A percentile compares a stretch with the other conserved stretches of the same genome.
Conservation (phyloP, 1,284 basidiomycete species). For the Puccinia novopanici region DNA sequence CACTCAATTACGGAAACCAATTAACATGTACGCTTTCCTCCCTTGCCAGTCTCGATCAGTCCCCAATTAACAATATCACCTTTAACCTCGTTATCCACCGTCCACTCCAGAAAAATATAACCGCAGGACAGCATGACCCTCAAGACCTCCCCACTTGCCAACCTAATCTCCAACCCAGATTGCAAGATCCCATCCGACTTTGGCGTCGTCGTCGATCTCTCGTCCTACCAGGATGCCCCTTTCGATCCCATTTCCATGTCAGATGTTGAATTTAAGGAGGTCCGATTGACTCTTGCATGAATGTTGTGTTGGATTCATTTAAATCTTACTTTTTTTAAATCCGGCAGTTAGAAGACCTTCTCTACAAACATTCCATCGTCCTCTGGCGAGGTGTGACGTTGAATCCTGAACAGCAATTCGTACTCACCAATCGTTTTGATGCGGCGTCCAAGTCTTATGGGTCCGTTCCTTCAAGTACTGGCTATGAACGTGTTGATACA, state of each 20-base stretch:
- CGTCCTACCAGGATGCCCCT: slow-evolving; percentile 2
- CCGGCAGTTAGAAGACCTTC: slow-evolving; percentile 54
- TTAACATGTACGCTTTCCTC: too few relatives aligned
- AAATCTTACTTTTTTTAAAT: neutral
- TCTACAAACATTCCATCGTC: slow-evolving; percentile 57
- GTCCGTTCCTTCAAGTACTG: neutral
- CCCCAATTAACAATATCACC: too few relatives aligned
- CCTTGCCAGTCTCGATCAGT: too few relatives aligned
- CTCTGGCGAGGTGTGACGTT: slow-evolving; percentile 56
- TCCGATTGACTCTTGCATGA: neutral
- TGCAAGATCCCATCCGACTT: slow-evolving; percentile 21
- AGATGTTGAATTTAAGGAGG: slow-evolving; percentile 34
- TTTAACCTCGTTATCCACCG: too few relatives aligned
- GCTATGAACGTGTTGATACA: slow-evolving; percentile 47
- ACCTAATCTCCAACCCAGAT: neutral
- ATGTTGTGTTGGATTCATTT: neutral
- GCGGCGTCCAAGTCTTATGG: slow-evolving; percentile 30
- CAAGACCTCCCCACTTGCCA: slow-evolving; percentile 12
- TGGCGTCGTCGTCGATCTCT: slow-evolving; percentile 31
- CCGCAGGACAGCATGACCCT: too few relatives aligned
- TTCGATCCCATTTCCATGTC: slow-evolving; percentile 38
- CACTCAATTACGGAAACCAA: too few relatives aligned
- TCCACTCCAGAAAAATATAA: too few relatives aligned
- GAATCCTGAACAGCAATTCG: slow-evolving; percentile 55
- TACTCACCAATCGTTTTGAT: slow-evolving; percentile 55